phyloP scores from a whole-genome alignment of 2,329 filamentous ascomycete species.

The Sporothrix pallida region DNA sequence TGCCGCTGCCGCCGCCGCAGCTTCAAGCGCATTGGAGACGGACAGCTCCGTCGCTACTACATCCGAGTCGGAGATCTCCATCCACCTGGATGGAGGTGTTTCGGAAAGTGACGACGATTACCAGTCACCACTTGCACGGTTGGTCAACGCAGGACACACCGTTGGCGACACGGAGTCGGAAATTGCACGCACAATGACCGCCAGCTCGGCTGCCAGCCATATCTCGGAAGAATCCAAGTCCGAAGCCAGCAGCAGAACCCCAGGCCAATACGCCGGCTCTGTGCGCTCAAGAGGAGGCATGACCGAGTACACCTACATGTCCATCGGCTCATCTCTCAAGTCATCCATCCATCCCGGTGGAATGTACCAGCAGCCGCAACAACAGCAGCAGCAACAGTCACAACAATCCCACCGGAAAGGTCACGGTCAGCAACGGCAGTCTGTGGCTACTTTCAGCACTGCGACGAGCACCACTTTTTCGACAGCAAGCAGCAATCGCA shows the following conservation, averaged over 20 bases:
- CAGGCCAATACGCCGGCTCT: slow-evolving; percentile 57
- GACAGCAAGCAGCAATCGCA: slow-evolving; percentile 47
- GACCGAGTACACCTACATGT: slow-evolving; percentile 72
- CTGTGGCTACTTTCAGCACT: slow-evolving; percentile 57
- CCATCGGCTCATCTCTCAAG: slow-evolving; percentile 64
- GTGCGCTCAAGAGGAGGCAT: slow-evolving; percentile 58
- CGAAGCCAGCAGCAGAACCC: slow-evolving; percentile 55
- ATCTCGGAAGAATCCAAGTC: slow-evolving; percentile 42
- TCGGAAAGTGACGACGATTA: slow-evolving; percentile 79
- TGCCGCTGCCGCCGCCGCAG: slow-evolving; percentile 27
- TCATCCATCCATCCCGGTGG: slow-evolving; percentile 43
- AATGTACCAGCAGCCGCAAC: slow-evolving; percentile 28
- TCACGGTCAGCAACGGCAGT: slow-evolving; percentile 45
- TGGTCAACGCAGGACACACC: slow-evolving; percentile 69
- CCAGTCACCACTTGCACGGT: slow-evolving; percentile 75
- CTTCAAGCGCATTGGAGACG: slow-evolving; percentile 22
- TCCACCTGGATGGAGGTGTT: slow-evolving; percentile 63
- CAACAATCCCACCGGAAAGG: slow-evolving; percentile 37
- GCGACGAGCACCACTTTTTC: slow-evolving; percentile 59
- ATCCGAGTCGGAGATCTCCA: slow-evolving; percentile 62
- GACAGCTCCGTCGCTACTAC: slow-evolving; percentile 48
- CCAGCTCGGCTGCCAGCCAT: slow-evolving; percentile 65
- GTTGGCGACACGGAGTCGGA: slow-evolving; percentile 65
- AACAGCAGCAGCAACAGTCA: slow-evolving; percentile 2
- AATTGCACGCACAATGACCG: slow-evolving; percentile 67